A percentile compares a stretch with the other conserved stretches of the same genome.
phyloP scores from a whole-genome alignment of 192 early-diverging fungal genomes.

The Anaeromyces robustus region DNA sequence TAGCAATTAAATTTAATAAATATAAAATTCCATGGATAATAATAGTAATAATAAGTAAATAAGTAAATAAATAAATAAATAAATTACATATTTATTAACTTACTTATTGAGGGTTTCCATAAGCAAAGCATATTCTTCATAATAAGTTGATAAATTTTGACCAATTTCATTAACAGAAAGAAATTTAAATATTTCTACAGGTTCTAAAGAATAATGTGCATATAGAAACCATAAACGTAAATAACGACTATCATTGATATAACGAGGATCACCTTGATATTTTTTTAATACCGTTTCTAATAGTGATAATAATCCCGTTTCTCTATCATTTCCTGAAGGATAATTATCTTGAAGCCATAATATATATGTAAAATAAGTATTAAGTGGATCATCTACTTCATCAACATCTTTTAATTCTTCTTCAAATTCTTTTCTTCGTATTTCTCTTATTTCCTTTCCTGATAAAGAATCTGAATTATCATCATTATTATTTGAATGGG shows the following conservation, averaged over 20 bases:
- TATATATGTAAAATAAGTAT: constrained; percentile 15
- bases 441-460: too few relatives aligned
- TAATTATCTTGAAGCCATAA: constrained; percentile 15
- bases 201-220: constrained; percentile 19
- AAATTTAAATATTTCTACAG: constrained; percentile 60
- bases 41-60: background rate
- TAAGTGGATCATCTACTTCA: constrained; percentile 16
- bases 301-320: constrained; percentile 8
- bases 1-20: constrained; percentile 8
- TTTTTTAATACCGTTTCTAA: constrained; percentile 12
- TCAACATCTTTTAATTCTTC: background rate
- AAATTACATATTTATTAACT: background rate
- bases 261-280: constrained; percentile 10
- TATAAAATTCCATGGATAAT: background rate
- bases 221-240: constrained; percentile 47
- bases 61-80: constrained; percentile 1
- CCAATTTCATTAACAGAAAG: constrained; percentile 59
- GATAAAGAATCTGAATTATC: too few relatives aligned
- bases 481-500: too few relatives aligned
- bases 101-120: constrained; percentile 31
- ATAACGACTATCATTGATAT: constrained; percentile 27
- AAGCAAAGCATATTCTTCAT: constrained; percentile 56
- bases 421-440: background rate
- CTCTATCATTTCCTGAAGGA: constrained; percentile 9
- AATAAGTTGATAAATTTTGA: constrained; percentile 37